Evolutionary conservation across 2,329 filamentous ascomycete genomes (phyloP), one percentile per base, ranked within the genome.

Genomic region (Arthroderma uncinatum): DNA sequence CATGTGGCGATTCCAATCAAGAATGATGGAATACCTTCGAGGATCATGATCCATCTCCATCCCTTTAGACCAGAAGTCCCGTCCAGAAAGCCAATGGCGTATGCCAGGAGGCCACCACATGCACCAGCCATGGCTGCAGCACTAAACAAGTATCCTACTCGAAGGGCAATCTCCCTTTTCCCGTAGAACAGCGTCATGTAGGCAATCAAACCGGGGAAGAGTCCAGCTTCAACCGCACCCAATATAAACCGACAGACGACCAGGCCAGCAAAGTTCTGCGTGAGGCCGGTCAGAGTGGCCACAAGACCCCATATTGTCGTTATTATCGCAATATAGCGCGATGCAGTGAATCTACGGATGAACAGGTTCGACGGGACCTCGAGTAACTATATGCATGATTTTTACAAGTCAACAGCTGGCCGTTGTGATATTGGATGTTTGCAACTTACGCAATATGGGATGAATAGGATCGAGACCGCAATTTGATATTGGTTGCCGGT

Each of bases 161-260:
- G 81, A 42, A 89, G 71, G 3, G 85, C 86, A 1, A 89, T 78
- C 69, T 90, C 86, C 28, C 79, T 77, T 65, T 85, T 86, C 50
- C 82, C 86, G 72, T 90, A 90, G 74, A 88, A 89, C 62, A 89
- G 79, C 0, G 86, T 89, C 16, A 90, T 76, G 63, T 88, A 88
- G 4, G 80, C 83, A 62, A 86, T 71, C n/a, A 73, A 62, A 0
- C 85, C 85, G 0, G 86, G 85, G 62, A 88, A 87, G 0, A 88
- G 72, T 0, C 85, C 85, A 0, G 84, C 84, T 70, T 88, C 85
- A 39, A 87, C 77, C 5, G 79, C 75, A 4, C 86, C 86, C 0
- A 90, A 79, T 12, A 89, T 71, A 0, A 90, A 66, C 4, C 86
- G 82, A 61, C 82, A 84, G 4, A 80, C 85, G n/a, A 90, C 72